A percentile compares a stretch with the other conserved stretches of the same genome.
These are phyloP conservation scores for Carex littledalei DNA, from an alignment of 176 grass and related monocot species.

Conservation along the genomic window DNA sequence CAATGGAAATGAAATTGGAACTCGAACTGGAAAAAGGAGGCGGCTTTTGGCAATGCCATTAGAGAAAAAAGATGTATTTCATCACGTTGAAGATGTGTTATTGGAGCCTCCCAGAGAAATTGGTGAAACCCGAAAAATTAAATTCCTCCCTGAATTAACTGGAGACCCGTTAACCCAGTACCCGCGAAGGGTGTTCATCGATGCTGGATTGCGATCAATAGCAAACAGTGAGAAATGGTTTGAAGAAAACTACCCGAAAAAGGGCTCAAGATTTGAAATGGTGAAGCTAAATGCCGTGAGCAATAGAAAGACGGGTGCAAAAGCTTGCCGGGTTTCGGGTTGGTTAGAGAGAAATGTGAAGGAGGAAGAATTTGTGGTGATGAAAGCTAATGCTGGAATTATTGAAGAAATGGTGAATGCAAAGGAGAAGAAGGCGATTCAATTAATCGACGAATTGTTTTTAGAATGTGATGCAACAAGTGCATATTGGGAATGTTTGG, in stretches of 20 bases:
- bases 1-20: conserved; percentile 1
- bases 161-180: conserved; percentile 9
- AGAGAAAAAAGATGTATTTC: conserved; percentile 15
- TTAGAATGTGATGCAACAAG: conserved; percentile 11
- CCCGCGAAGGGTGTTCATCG: conserved; percentile 21
- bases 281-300: conserved; percentile 10
- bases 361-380: conserved; percentile 29
- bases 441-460: conserved; percentile 20
- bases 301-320: neutral
- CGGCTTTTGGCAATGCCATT: neutral
- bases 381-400: conserved; percentile 33
- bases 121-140: conserved; percentile 26
- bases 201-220: neutral
- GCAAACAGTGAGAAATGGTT: conserved; percentile 26
- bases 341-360: conserved; percentile 32
- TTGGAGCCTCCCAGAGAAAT: conserved; percentile 15
- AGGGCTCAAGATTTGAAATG: conserved; percentile 20
- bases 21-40: neutral
- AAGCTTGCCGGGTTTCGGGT: neutral
- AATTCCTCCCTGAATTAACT: conserved; percentile 23
- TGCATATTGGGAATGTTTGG: conserved; percentile 35
- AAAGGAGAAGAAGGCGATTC: neutral
- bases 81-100: conserved; percentile 13
- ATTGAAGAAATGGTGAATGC: conserved; percentile 7
- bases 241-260: conserved; percentile 19